Conservation (phyloP, 2,329 filamentous ascomycete species). For the Fragosphaeria purpurea region DNA sequence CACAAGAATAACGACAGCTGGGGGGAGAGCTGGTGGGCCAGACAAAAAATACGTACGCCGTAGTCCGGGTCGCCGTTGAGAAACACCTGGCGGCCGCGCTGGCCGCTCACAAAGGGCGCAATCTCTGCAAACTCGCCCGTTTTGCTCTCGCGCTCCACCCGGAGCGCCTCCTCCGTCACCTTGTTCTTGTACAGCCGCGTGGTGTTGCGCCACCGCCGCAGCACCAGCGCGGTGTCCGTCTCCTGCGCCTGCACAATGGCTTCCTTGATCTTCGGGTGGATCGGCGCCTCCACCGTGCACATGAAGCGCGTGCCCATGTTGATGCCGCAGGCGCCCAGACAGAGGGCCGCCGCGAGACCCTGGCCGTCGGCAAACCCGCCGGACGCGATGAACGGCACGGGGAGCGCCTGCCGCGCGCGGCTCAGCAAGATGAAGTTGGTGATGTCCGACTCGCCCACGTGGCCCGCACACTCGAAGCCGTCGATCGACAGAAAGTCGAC, state of each 20-base stretch:
- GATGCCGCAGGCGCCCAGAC: slow-evolving; percentile 82
- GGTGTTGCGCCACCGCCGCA: slow-evolving; percentile 90
- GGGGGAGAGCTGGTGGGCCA: not conserved
- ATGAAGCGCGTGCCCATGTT: slow-evolving; percentile 99
- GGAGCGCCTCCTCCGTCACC: slow-evolving; percentile 67
- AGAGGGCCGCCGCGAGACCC: slow-evolving; percentile 81
- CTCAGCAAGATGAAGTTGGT: slow-evolving; percentile 84
- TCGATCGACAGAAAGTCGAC: slow-evolving; percentile 97
- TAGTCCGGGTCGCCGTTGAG: slow-evolving; percentile 82
- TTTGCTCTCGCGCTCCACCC: slow-evolving; percentile 72
- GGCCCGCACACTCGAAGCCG: slow-evolving; percentile 91
- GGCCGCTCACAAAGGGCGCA: slow-evolving; percentile 76
- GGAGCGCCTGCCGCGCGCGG: slow-evolving; percentile 72
- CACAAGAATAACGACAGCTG: not conserved
- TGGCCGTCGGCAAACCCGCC: slow-evolving; percentile 94
- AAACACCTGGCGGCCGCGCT: slow-evolving; percentile 86
- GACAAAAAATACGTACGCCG: slow-evolving; percentile 52
- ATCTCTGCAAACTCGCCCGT: slow-evolving; percentile 86
- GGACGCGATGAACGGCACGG: slow-evolving; percentile 86
- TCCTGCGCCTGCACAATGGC: slow-evolving; percentile 81
- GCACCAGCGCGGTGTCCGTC: slow-evolving; percentile 79
- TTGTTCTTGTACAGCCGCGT: slow-evolving; percentile 83
- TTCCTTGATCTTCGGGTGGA: slow-evolving; percentile 90
- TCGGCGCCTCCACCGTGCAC: slow-evolving; percentile 86
- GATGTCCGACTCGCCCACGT: slow-evolving; percentile 79